Percentiles rank a stretch among this genome's conserved stretches.
These are phyloP conservation scores for Zygosaccharomyces rouxii DNA, from an alignment of 805 yeast species.

Conservation along the genomic window DNA sequence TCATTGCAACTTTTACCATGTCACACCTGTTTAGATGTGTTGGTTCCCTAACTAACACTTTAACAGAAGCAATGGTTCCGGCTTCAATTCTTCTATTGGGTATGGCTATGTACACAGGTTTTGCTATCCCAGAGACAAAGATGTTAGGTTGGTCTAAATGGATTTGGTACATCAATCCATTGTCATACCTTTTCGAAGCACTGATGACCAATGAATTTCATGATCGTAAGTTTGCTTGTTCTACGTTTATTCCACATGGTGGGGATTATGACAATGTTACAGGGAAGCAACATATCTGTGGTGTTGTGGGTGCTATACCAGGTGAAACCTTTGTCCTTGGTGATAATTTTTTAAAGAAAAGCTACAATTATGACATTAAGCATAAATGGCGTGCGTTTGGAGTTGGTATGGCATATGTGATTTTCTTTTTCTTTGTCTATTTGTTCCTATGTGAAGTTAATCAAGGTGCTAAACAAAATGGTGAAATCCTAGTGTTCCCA, in stretches of 20 bases:
- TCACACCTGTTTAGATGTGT: constrained; percentile 51
- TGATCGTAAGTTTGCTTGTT: constrained; percentile 44
- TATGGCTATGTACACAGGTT: constrained; percentile 51
- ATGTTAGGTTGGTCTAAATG: constrained; percentile 65
- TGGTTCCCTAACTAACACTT: constrained; percentile 45
- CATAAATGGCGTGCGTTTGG: constrained; percentile 67
- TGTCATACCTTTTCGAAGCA: constrained; percentile 55
- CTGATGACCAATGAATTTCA: constrained; percentile 55
- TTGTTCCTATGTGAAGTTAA: constrained; percentile 52
- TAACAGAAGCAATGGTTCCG: constrained; percentile 56
- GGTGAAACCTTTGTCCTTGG: constrained; percentile 53
- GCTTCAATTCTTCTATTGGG: constrained; percentile 48
- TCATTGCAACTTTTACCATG: constrained; percentile 46
- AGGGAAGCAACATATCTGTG: constrained; percentile 45
- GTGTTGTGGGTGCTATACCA: constrained; percentile 51
- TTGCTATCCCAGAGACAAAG: constrained; percentile 50
- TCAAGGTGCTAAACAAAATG: constrained; percentile 62
- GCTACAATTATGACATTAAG: constrained; percentile 42
- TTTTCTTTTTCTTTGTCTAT: constrained; percentile 53
- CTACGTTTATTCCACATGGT: constrained; percentile 45
- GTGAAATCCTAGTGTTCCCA: constrained; percentile 64
- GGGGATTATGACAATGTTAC: constrained; percentile 37
- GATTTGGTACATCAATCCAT: constrained; percentile 58
- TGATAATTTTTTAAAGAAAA: constrained; percentile 40
- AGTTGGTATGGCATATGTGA: constrained; percentile 50